These are phyloP conservation scores for Miscanthus lutarioriparius DNA, from an alignment of 176 grass and related monocot species.

Conservation along the genomic window DNA sequence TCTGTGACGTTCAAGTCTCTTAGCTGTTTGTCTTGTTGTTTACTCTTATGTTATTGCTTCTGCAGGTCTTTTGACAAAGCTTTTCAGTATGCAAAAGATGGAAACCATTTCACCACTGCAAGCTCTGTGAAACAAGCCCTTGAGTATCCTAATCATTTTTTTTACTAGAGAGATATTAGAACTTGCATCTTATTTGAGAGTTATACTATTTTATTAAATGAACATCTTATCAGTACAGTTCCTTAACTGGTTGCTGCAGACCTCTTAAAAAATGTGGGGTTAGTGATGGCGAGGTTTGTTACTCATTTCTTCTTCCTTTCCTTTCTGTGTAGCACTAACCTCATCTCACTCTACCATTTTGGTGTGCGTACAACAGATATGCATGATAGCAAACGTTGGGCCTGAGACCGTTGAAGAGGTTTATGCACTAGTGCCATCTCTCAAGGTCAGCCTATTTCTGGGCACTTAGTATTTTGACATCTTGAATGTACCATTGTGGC, in stretches of 20 bases:
- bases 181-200: conserved; percentile 11
- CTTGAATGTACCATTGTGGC: neutral
- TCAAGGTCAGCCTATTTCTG: conserved; percentile 69
- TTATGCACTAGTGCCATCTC: conserved; percentile 89
- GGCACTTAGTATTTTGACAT: conserved; percentile 2
- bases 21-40: conserved; percentile 12
- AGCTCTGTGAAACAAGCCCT: conserved; percentile 67
- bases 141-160: conserved; percentile 70
- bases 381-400: conserved; percentile 86
- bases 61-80: conserved; percentile 86
- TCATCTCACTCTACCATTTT: conserved; percentile 21
- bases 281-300: conserved; percentile 82
- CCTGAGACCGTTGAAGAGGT: conserved; percentile 81
- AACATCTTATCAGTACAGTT: conserved; percentile 25
- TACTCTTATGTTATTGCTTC: conserved; percentile 26
- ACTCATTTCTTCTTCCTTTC: neutral
- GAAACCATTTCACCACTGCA: conserved; percentile 52
- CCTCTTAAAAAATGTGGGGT: conserved; percentile 69
- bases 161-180: neutral
- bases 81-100: conserved; percentile 76
- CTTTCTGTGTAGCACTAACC: conserved; percentile 5
- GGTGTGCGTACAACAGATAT: conserved; percentile 53
- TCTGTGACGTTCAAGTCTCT: neutral
- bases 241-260: conserved; percentile 66
- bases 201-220: conserved; percentile 17